Base-by-base conservation (phyloP, 257 asterid genomes). In the Datura wrightii region DNA sequence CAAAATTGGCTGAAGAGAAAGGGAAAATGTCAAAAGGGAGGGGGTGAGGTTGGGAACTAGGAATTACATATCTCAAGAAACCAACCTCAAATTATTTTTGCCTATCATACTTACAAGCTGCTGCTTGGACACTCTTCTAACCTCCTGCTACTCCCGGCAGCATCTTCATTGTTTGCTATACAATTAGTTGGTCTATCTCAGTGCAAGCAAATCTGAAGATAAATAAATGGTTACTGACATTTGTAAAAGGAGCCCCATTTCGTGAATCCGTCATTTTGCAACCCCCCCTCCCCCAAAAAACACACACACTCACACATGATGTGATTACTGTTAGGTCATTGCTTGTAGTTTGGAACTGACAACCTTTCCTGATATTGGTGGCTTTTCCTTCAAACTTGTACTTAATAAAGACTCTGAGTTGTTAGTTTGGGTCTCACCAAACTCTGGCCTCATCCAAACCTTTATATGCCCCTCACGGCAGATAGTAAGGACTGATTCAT, bases 381-480 rank as follows among this genome's bases (percentile, higher is more conserved):
- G 85, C 63, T 92, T 94, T 58, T 94, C 97, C 87, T 93, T 94
- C 89, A 88, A 86, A 86, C 91, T 89, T 50, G 93, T 71, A 81
- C 89, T 88, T 80, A 78, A 70, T 58, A 90, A 85, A 24, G 97
- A 85, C 83, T 91, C 98, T 2, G 96, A 85, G 90, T 87, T 91
- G 89, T 80, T 86, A 0, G 94, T 87, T 74, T 91, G 96, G 88
- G 86, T 90, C 41, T 95, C 99, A 16, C 88, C 83, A 41, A 79
- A 85, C 72, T 92, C 95, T 1, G 99, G 99, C 86, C 99, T 93
- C 93, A 86, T 87, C 99, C 99, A 97, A 65, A 97, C 91, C 86
- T 95, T 97, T 55, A 95, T 93, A 90, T 97, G 93, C 16, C 99
- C 99, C 86, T 97, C 99, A 13, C 99, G 89, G 85, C 97, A 93